phyloP scores from a whole-genome alignment of 345 rosid genomes.

The Tarenaya hassleriana region DNA sequence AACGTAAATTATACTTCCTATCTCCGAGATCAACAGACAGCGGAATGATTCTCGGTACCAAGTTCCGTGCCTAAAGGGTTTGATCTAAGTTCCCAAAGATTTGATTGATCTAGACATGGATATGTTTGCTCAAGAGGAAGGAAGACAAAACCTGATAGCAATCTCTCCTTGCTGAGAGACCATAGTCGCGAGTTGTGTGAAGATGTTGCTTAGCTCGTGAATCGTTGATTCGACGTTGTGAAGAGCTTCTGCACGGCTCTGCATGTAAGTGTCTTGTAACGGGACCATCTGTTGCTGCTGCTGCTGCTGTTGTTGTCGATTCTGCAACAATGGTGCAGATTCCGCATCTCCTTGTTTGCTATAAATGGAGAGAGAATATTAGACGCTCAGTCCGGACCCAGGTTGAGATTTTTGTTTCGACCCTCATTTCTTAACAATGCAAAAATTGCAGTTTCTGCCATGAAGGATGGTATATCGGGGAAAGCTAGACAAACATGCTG shows the following conservation, averaged over 20 bases:
- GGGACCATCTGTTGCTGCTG: constrained; percentile 70
- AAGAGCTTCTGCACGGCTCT: constrained; percentile 75
- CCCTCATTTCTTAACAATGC: constrained; percentile 10
- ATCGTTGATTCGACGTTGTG: constrained; percentile 81
- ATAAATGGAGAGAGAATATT: constrained; percentile 19
- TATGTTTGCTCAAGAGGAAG: neutral
- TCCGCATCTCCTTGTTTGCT: constrained; percentile 54
- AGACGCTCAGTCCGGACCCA: neutral
- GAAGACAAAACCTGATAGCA: constrained; percentile 57
- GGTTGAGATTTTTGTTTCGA: neutral
- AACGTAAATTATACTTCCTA: constrained; percentile 2
- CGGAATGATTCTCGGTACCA: no score
- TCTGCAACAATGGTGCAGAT: constrained; percentile 48
- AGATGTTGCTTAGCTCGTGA: constrained; percentile 67
- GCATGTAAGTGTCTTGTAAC: constrained; percentile 75
- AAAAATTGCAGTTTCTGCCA: neutral
- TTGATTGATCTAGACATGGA: neutral
- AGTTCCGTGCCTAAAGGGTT: no score
- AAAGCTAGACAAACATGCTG: neutral
- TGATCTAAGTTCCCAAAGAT: no score
- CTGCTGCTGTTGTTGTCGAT: constrained; percentile 41
- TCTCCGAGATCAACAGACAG: no score
- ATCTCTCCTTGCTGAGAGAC: constrained; percentile 90
- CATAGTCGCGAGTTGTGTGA: constrained; percentile 77
- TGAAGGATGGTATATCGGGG: neutral